phyloP scores from a whole-genome alignment of 2,329 filamentous ascomycete species.

The Aschersonia sp. region DNA sequence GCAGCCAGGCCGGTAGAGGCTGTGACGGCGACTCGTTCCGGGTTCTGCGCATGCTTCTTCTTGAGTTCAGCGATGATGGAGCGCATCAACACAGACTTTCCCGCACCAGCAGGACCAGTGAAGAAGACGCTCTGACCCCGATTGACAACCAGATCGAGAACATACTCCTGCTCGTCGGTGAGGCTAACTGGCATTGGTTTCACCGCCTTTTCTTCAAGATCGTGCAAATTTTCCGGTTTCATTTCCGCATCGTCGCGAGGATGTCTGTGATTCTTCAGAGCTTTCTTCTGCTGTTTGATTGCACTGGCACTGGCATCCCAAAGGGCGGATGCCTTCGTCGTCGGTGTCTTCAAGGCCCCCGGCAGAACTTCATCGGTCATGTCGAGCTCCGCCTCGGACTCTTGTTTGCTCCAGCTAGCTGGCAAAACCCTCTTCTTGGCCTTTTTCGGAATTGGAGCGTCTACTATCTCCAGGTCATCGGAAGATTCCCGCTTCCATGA shows the following conservation, averaged over 20 bases:
- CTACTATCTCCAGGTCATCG: slow-evolving; percentile 12
- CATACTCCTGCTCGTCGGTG: slow-evolving; percentile 73
- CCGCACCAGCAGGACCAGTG: slow-evolving; percentile 89
- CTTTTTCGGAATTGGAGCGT: slow-evolving; percentile 14
- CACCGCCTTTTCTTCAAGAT: slow-evolving; percentile 5
- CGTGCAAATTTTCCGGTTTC: background rate
- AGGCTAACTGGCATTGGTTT: slow-evolving; percentile 47
- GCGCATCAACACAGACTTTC: slow-evolving; percentile 90
- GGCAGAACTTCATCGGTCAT: background rate
- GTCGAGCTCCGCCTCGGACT: slow-evolving; percentile 19
- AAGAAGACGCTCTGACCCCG: slow-evolving; percentile 87
- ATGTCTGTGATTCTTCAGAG: slow-evolving; percentile 43
- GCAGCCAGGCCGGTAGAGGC: slow-evolving; percentile 92
- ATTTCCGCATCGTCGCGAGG: slow-evolving; percentile 23
- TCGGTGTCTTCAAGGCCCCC: slow-evolving; percentile 14
- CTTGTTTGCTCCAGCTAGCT: slow-evolving; percentile 20
- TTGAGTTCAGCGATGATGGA: slow-evolving; percentile 75
- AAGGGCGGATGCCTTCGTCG: slow-evolving; percentile 21
- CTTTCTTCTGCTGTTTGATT: slow-evolving; percentile 64
- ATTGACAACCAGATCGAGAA: slow-evolving; percentile 70
- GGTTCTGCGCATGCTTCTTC: slow-evolving; percentile 59
- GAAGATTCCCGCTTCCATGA: slow-evolving; percentile 28
- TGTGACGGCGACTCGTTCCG: slow-evolving; percentile 80
- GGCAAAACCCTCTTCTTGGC: slow-evolving; percentile 54
- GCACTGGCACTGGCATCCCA: slow-evolving; percentile 67